Evolutionary conservation across 306 rosid genomes (phyloP).

Genomic region (Geum urbanum): DNA sequence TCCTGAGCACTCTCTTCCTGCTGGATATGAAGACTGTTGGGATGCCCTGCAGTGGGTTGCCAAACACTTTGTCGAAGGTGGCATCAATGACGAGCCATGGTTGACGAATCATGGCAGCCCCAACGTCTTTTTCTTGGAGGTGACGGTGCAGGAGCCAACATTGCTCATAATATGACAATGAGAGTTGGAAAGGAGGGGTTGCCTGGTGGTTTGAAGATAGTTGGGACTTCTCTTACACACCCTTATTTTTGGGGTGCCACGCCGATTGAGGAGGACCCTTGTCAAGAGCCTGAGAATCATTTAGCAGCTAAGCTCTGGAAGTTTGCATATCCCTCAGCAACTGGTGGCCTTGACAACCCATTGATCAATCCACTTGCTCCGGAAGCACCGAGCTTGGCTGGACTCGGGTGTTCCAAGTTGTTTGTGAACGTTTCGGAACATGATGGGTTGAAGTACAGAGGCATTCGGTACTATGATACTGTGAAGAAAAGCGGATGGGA

Average conservation of each 20-base stretch:
- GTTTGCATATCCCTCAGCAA: conserved; percentile 26
- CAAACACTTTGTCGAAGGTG: conserved; percentile 3
- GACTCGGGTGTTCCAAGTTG: conserved; percentile 29
- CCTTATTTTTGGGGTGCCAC: conserved; percentile 35
- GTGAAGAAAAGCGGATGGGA: conserved; percentile 20
- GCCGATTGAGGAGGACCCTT: conserved; percentile 29
- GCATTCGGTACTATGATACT: conserved; percentile 5
- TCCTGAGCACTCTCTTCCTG: conserved; percentile 41
- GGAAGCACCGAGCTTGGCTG: conserved; percentile 38
- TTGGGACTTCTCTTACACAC: conserved; percentile 29
- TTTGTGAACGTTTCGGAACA: conserved; percentile 35
- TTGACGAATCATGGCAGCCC: conserved; percentile 28
- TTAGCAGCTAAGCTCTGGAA: conserved; percentile 26
- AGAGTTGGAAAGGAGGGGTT: conserved; percentile 38
- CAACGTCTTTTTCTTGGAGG: conserved; percentile 31
- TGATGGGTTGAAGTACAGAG: conserved; percentile 32
- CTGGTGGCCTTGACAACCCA: conserved; percentile 37
- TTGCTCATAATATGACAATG: conserved; percentile 36
- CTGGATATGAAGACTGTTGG: conserved; percentile 50
- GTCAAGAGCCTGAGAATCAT: conserved; percentile 1
- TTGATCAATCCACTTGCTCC: conserved; percentile 38
- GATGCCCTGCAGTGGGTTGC: conserved; percentile 41
- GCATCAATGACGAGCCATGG: conserved; percentile 33
- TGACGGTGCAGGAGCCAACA: conserved; percentile 40
- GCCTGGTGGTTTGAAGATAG: conserved; percentile 27